Conservation (phyloP, 2,329 filamentous ascomycete genomes). For the Thermoascus crustaceus region DNA sequence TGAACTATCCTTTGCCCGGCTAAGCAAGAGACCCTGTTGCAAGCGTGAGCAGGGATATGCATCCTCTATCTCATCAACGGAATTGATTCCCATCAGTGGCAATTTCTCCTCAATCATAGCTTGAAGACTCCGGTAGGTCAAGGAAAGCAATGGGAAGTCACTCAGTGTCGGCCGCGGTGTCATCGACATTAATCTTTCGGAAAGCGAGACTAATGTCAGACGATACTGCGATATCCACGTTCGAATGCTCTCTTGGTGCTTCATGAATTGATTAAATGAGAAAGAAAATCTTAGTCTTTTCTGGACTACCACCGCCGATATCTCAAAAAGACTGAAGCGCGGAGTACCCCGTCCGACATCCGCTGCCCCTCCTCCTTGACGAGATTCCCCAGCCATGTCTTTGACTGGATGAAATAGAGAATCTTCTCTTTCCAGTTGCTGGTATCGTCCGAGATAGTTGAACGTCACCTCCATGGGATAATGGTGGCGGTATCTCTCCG, state of each 20-base stretch:
- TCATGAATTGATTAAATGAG: slow-evolving; percentile 43
- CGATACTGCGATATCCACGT: slow-evolving; percentile 37
- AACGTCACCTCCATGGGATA: slow-evolving; percentile 38
- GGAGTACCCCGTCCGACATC: slow-evolving; percentile 39
- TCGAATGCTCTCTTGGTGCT: slow-evolving; percentile 36
- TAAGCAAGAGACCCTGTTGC: slow-evolving; percentile 31
- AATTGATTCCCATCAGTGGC: slow-evolving; percentile 26
- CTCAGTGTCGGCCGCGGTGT: slow-evolving; percentile 28
- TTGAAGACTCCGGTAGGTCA: slow-evolving; percentile 36
- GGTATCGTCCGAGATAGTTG: slow-evolving; percentile 32
- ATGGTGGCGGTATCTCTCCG: slow-evolving; percentile 24
- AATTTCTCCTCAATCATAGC: slow-evolving; percentile 30
- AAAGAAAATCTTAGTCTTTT: slow-evolving; percentile 43
- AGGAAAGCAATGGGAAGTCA: slow-evolving; percentile 39
- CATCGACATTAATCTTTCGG: slow-evolving; percentile 18
- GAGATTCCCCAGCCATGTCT: slow-evolving; percentile 40
- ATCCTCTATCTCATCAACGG: slow-evolving; percentile 33
- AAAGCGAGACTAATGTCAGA: slow-evolving; percentile 22
- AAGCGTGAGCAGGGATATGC: slow-evolving; percentile 33
- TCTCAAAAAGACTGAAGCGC: slow-evolving; percentile 45
- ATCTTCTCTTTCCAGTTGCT: slow-evolving; percentile 38
- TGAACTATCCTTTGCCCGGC: slow-evolving; percentile 23
- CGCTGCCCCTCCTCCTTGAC: slow-evolving; percentile 37
- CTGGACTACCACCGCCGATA: slow-evolving; percentile 42
- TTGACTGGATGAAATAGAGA: slow-evolving; percentile 38